A percentile compares a stretch with the other conserved stretches of the same genome.
phyloP scores from a whole-genome alignment of 345 rosid genomes.

The Excoecaria agallocha region DNA sequence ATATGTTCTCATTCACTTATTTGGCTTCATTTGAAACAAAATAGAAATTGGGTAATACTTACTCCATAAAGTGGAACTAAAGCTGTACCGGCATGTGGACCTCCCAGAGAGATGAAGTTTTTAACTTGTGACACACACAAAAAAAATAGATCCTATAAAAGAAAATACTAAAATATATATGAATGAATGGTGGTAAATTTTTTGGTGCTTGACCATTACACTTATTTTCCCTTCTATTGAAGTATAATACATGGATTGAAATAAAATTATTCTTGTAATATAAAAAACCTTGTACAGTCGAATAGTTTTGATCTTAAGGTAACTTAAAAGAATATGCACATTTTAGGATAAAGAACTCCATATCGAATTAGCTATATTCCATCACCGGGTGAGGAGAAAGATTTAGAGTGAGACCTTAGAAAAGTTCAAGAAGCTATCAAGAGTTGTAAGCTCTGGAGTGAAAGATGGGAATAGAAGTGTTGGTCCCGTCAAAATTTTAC shows the following conservation, averaged over 20 bases:
- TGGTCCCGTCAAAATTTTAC: too few relatives aligned
- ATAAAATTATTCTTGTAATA: background rate
- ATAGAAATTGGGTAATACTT: constrained; percentile 26
- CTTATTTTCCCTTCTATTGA: too few relatives aligned
- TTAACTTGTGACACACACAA: constrained; percentile 52
- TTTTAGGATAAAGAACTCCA: too few relatives aligned
- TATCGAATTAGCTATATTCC: too few relatives aligned
- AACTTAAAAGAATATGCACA: too few relatives aligned
- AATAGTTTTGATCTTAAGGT: too few relatives aligned
- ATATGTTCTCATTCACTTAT: background rate
- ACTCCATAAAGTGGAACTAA: constrained; percentile 82
- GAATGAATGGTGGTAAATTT: background rate
- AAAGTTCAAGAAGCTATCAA: too few relatives aligned
- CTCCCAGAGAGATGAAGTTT: constrained; percentile 71
- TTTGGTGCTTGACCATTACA: too few relatives aligned
- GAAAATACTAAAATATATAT: background rate
- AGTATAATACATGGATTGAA: background rate
- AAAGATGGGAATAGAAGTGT: too few relatives aligned
- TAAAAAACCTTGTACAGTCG: background rate
- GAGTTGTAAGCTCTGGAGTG: too few relatives aligned
- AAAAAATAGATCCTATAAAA: constrained; percentile 4
- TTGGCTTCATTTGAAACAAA: background rate
- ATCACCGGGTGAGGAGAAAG: too few relatives aligned
- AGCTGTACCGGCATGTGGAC: constrained; percentile 85
- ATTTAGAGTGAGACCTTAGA: too few relatives aligned